Conservation (phyloP, 1,284 basidiomycete species). For the Papiliotrema flavescens region DNA sequence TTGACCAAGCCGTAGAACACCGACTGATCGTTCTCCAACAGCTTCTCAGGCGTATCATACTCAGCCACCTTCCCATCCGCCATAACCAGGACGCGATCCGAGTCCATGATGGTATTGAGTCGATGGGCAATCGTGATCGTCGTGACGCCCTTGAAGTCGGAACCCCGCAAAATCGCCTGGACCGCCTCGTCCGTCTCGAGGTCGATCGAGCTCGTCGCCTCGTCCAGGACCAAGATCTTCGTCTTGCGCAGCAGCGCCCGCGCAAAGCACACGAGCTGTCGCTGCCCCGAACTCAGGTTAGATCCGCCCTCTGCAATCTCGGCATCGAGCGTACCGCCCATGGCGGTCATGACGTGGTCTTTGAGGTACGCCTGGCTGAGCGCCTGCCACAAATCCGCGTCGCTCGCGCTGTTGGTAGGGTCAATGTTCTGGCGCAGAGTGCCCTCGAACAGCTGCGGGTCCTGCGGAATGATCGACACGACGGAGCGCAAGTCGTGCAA, state of each 20-base stretch:
- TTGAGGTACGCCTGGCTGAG: conserved; percentile 62
- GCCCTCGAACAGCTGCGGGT: conserved; percentile 77
- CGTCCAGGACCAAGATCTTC: conserved; percentile 85
- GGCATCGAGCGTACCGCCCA: conserved; percentile 71
- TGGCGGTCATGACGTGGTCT: conserved; percentile 61
- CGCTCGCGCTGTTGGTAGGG: conserved; percentile 56
- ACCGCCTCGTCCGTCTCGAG: conserved; percentile 78
- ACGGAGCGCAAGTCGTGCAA: conserved; percentile 63
- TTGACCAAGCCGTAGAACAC: conserved; percentile 19
- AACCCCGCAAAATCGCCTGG: conserved; percentile 44
- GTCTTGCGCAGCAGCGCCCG: conserved; percentile 72
- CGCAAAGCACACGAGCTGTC: conserved; percentile 79
- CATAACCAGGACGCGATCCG: conserved; percentile 78
- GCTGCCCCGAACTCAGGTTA: conserved; percentile 74
- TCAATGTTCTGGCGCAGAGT: conserved; percentile 56
- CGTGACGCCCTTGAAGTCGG: conserved; percentile 58
- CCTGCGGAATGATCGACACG: conserved; percentile 87
- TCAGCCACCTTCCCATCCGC: conserved; percentile 70
- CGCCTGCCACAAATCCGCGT: conserved; percentile 78
- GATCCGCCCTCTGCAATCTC: conserved; percentile 74
- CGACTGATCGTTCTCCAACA: conserved; percentile 52
- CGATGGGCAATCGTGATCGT: conserved; percentile 79
- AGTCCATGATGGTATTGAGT: conserved; percentile 86
- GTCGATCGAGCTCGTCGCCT: conserved; percentile 68
- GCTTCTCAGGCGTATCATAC: conserved; percentile 64